Evolutionary conservation across 148 eudicot genomes (phyloP).

Genomic region (Chenopodium formosanum): DNA sequence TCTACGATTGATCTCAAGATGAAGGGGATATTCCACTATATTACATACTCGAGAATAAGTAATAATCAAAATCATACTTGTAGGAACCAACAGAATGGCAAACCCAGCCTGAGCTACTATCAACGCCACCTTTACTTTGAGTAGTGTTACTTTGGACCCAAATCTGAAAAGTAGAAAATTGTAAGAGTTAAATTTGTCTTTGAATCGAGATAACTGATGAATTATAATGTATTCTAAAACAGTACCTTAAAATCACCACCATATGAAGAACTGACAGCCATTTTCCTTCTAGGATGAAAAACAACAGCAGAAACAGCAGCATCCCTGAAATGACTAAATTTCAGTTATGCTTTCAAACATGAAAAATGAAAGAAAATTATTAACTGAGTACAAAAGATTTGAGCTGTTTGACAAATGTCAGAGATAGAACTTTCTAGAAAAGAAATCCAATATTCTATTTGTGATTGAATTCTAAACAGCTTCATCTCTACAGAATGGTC

Average conservation of each 20-base stretch:
- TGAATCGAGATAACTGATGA: background rate
- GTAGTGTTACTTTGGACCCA: slow-evolving; percentile 50
- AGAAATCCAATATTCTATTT: background rate
- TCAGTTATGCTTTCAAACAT: background rate
- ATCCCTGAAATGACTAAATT: slow-evolving; percentile 43
- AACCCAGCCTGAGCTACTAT: slow-evolving; percentile 65
- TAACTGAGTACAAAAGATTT: background rate
- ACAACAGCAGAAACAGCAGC: slow-evolving; percentile 69
- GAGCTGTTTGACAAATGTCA: background rate
- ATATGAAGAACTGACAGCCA: slow-evolving; percentile 75
- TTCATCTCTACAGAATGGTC: background rate
- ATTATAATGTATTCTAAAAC: slow-evolving; percentile 6
- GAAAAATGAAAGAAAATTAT: background rate
- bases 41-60: background rate
- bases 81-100: slow-evolving; percentile 98
- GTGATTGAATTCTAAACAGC: background rate
- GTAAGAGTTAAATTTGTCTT: background rate
- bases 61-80: slow-evolving; percentile 48
- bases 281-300: slow-evolving; percentile 62
- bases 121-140: slow-evolving; percentile 35
- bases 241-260: slow-evolving; percentile 95
- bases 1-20: background rate
- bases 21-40: background rate
- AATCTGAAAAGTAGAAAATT: slow-evolving; percentile 42
- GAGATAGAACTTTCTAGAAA: background rate